Evolutionary conservation across 2,329 filamentous ascomycete species (phyloP).

Genomic region (Epichloe sibirici): DNA sequence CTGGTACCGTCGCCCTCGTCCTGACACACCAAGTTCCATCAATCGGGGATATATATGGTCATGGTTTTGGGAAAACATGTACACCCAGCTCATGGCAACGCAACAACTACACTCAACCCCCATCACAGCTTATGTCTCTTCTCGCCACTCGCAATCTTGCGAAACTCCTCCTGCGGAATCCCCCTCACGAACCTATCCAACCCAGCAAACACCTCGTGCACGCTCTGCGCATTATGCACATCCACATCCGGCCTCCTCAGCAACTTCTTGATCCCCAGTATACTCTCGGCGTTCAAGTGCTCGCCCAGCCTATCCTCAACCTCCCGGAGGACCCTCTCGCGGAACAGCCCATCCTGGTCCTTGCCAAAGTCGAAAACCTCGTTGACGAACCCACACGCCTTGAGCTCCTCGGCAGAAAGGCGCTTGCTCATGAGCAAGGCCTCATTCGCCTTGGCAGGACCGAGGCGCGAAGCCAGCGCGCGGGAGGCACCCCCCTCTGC

Average conservation of each 20-base stretch:
- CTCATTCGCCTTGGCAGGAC: constrained; percentile 75
- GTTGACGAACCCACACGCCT: constrained; percentile 73
- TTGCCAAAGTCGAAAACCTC: constrained; percentile 54
- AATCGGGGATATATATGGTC: too few relatives aligned
- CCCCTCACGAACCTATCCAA: constrained; percentile 69
- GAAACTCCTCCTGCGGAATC: constrained; percentile 79
- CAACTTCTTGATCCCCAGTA: constrained; percentile 75
- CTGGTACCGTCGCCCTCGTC: too few relatives aligned
- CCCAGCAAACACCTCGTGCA: constrained; percentile 75
- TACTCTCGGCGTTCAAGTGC: constrained; percentile 67
- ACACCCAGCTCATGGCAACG: too few relatives aligned
- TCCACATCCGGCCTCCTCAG: constrained; percentile 64
- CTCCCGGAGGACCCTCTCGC: constrained; percentile 60
- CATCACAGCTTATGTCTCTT: constrained; percentile 83
- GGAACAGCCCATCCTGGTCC: constrained; percentile 57
- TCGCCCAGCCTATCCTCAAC: constrained; percentile 68
- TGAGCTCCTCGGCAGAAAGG: constrained; percentile 60
- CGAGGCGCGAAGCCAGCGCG: constrained; percentile 69
- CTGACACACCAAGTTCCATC: too few relatives aligned
- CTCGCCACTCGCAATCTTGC: constrained; percentile 70
- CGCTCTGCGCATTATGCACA: constrained; percentile 61
- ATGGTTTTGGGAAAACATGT: too few relatives aligned
- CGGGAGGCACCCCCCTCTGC: constrained; percentile 68
- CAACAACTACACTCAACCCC: not conserved
- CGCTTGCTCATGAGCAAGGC: constrained; percentile 82